Conservation (phyloP, 2,329 filamentous ascomycete species). For the Stagonosporopsis chrysanthemi region DNA sequence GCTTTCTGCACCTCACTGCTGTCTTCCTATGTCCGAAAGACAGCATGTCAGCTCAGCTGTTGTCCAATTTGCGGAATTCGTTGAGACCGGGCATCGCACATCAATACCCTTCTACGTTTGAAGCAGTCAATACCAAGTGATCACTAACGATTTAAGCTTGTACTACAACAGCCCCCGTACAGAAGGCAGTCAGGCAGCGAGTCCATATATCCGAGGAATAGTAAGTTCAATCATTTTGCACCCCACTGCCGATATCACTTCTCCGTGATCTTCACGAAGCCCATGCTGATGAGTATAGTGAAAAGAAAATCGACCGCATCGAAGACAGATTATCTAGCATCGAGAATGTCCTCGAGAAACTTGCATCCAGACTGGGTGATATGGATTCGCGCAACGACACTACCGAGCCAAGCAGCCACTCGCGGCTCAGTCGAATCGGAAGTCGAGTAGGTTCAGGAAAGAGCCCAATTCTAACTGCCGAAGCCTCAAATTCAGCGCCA, state of each 20-base stretch:
- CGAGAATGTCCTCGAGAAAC: constrained; percentile 52
- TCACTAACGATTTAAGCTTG: constrained; percentile 36
- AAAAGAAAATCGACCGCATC: constrained; percentile 62
- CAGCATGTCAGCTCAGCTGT: background rate
- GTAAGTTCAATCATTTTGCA: constrained; percentile 27
- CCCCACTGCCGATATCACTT: background rate
- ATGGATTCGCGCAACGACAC: constrained; percentile 34
- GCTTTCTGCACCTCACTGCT: background rate
- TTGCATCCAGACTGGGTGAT: constrained; percentile 42
- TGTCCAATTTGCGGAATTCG: background rate
- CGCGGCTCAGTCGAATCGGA: constrained; percentile 31
- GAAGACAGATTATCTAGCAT: constrained; percentile 60
- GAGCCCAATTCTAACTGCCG: constrained; percentile 32
- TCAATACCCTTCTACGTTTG: background rate
- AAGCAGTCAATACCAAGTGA: background rate
- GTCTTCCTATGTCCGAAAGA: background rate
- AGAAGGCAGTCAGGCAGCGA: constrained; percentile 43
- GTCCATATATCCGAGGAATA: constrained; percentile 50
- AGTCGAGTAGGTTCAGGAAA: constrained; percentile 19
- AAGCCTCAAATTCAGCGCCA: constrained; percentile 35
- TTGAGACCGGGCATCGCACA: background rate
- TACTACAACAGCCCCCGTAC: constrained; percentile 41
- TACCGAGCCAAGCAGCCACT: constrained; percentile 35
- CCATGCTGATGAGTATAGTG: constrained; percentile 44
- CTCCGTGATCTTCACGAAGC: no score